Evolutionary conservation across 768 basidiomycete species (phyloP).

Genomic region (Baorangia bicolor): DNA sequence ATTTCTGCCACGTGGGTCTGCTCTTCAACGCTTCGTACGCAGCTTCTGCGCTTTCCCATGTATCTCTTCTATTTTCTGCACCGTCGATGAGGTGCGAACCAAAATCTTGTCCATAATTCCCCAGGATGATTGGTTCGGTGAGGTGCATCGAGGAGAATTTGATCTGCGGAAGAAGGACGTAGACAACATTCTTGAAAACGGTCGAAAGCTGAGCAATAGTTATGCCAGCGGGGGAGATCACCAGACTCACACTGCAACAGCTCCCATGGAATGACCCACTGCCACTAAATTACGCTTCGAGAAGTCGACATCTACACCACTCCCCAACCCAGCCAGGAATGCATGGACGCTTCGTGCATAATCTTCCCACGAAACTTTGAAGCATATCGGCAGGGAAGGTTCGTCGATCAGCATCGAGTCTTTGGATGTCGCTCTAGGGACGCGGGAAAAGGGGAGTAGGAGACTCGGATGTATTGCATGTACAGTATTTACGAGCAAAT

Average conservation of each 20-base stretch:
- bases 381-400: too few relatives aligned
- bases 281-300: conserved; percentile 5
- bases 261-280: conserved; percentile 7
- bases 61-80: too few relatives aligned
- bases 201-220: not conserved
- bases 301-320: conserved; percentile 8
- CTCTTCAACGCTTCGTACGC: not conserved
- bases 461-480: too few relatives aligned
- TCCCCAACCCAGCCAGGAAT: conserved; percentile 2
- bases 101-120: too few relatives aligned
- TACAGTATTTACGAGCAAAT: too few relatives aligned
- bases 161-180: not conserved
- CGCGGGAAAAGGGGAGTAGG: too few relatives aligned
- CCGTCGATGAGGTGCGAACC: too few relatives aligned
- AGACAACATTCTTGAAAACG: not conserved
- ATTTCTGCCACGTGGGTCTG: not conserved
- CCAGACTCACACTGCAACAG: not conserved
- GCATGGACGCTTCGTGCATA: conserved; percentile 7
- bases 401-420: too few relatives aligned
- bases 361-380: conserved; percentile 8
- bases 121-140: too few relatives aligned
- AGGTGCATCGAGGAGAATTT: conserved; percentile 10
- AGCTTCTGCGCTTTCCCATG: not conserved
- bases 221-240: too few relatives aligned
- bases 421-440: too few relatives aligned